These are phyloP conservation scores for Apiospora kogelbergensis DNA, from an alignment of 2,329 filamentous ascomycete genomes.

Conservation along the genomic window DNA sequence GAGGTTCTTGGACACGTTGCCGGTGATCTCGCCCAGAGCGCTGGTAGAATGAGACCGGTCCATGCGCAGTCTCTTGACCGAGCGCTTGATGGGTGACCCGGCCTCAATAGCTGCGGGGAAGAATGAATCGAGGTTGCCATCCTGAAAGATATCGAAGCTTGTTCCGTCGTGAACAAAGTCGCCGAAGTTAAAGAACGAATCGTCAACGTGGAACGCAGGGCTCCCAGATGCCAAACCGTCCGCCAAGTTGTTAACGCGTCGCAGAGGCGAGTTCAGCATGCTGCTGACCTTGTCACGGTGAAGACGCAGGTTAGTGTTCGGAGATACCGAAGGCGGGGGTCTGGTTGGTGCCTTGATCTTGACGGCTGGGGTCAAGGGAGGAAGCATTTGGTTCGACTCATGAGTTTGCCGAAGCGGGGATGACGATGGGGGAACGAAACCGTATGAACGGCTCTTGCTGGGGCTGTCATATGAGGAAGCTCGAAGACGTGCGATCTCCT, in stretches of 20 bases:
- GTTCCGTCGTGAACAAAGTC: constrained; percentile 49
- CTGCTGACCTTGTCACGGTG: constrained; percentile 81
- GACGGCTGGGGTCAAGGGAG: constrained; percentile 79
- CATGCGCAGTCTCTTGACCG: constrained; percentile 57
- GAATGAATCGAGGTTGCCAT: constrained; percentile 38
- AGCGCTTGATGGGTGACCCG: constrained; percentile 68
- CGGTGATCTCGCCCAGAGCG: constrained; percentile 61
- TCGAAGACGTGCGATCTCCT: constrained; percentile 90
- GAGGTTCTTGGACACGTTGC: constrained; percentile 48
- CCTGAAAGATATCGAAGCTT: constrained; percentile 65
- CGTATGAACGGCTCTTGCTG: constrained; percentile 63
- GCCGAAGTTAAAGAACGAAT: constrained; percentile 50
- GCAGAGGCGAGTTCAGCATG: constrained; percentile 68
- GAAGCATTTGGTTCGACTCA: constrained; percentile 61
- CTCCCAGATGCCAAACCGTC: constrained; percentile 60
- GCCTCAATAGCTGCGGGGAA: constrained; percentile 47
- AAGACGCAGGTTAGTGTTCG: constrained; percentile 86
- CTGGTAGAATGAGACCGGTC: constrained; percentile 64
- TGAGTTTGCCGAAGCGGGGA: constrained; percentile 67
- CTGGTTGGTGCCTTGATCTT: constrained; percentile 69
- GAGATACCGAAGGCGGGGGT: constrained; percentile 76
- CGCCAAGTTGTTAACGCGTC: constrained; percentile 47
- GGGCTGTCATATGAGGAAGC: constrained; percentile 94
- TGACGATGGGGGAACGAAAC: constrained; percentile 58
- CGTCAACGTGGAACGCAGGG: constrained; percentile 65